phyloP scores from a whole-genome alignment of 805 yeast genomes.

The Sugiyamaella marilandica region DNA sequence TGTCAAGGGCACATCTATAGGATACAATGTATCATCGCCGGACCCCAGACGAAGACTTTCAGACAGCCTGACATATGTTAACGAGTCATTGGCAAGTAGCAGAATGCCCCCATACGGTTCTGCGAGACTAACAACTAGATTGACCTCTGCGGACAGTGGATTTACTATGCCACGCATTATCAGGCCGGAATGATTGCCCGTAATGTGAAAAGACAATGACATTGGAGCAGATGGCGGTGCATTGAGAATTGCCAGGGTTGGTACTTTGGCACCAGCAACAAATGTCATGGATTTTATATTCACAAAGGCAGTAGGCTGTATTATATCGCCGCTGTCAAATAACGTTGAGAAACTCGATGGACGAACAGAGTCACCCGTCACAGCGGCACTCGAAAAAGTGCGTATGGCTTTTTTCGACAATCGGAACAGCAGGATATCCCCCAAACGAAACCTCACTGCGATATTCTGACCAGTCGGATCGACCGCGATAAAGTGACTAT shows the following conservation, averaged over 20 bases:
- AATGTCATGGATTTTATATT: slow-evolving; percentile 1
- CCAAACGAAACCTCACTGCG: not conserved
- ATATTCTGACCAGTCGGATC: slow-evolving; percentile 4
- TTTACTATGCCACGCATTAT: not conserved
- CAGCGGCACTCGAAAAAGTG: not conserved
- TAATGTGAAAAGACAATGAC: not conserved
- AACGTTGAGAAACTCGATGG: not conserved
- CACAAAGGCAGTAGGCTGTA: slow-evolving; percentile 4
- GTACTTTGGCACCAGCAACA: slow-evolving; percentile 3
- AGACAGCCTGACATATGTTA: not conserved
- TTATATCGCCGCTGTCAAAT: not conserved
- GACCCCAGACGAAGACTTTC: not conserved
- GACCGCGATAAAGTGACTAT: not conserved
- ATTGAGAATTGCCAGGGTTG: slow-evolving; percentile 11
- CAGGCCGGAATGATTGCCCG: not conserved
- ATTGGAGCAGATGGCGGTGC: not conserved
- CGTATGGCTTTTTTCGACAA: not conserved
- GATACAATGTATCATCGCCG: not conserved
- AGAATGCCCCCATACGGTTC: slow-evolving; percentile 4
- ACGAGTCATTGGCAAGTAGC: not conserved
- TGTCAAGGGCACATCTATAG: not conserved
- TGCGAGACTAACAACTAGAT: slow-evolving; percentile 3
- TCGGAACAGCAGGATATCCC: slow-evolving; percentile 3
- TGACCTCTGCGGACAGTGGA: not conserved
- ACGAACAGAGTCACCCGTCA: not conserved